Base-by-base conservation (phyloP, 805 yeast genomes). In the Schwanniomyces polymorphus region DNA sequence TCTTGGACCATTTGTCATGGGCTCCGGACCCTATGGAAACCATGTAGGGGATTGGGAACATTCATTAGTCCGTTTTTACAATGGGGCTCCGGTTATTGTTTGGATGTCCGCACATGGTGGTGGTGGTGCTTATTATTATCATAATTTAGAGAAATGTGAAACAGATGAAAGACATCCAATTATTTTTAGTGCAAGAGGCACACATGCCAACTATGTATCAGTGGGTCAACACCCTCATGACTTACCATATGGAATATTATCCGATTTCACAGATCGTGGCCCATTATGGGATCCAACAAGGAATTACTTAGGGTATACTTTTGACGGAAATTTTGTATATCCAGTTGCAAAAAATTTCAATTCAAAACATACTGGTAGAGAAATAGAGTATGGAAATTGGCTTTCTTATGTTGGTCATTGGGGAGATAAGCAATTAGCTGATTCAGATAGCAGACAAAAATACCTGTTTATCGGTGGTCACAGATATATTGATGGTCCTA, bases 21-120 rank as follows among this genome's bases (percentile, higher is more conserved):
- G 98, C 2, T 79, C 81, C 31, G 99, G 99, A 0, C 99, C 99
- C 0, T 94, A 86, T 72, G 99, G 99, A 0, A 88, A 92, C 63
- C 99, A 92, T 61, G 83, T 94, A 28, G 99, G 98, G 6, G 99
- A 92, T 70, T 92, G 99, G 99, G 99, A 92, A 58, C 99, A 92
- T 64, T 83, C 95, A 1, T 68, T 92, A 29, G 92, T 91, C 11
- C 74, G 99, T 23, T 92, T 89, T 61, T 81, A 84, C 58, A 78
- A 85, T 2, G 96, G 97, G 1, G 68, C 75, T 48, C 98, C 99
- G 0, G 75, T 84, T 10, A 79, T 86, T 44, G 82, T 91, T 17
- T 92, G 98, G 98, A 87, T 94, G 95, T 85, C 95, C 26, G 98
- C 97, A 0, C 99, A 92, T 66, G 97, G 97, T 1, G 97, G 98